These are phyloP conservation scores for Penicillium diatomitis DNA, from an alignment of 495 filamentous ascomycete species.

Conservation along the genomic window DNA sequence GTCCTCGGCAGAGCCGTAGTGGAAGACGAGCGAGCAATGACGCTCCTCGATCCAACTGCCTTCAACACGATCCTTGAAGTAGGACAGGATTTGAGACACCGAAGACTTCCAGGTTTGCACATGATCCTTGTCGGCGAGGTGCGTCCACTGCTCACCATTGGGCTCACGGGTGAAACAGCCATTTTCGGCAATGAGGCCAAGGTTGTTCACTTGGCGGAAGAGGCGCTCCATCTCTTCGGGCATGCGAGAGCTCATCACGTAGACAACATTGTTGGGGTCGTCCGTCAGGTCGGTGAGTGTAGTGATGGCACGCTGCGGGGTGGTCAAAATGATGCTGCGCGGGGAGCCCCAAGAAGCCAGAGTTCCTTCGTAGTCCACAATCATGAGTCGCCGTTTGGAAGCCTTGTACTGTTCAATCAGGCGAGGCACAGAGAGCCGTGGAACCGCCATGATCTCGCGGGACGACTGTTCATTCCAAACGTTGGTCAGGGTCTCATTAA, in stretches of 20 bases:
- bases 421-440: constrained; percentile 59
- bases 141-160: constrained; percentile 58
- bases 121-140: constrained; percentile 58
- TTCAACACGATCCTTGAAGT: constrained; percentile 81
- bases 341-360: constrained; percentile 76
- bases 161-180: constrained; percentile 77
- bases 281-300: constrained; percentile 68
- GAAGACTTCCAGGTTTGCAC: constrained; percentile 67
- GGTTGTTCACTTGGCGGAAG: constrained; percentile 65
- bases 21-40: constrained; percentile 79
- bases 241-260: constrained; percentile 81
- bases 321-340: constrained; percentile 69
- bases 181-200: constrained; percentile 87
- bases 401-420: constrained; percentile 56
- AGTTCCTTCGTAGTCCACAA: constrained; percentile 89
- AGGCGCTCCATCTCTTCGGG: constrained; percentile 80
- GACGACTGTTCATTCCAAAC: constrained; percentile 75
- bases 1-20: constrained; percentile 76
- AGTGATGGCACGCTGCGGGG: constrained; percentile 72
- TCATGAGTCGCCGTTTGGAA: constrained; percentile 62
- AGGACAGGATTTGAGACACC: constrained; percentile 66
- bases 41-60: constrained; percentile 79
- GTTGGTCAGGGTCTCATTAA: constrained; percentile 55
- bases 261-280: constrained; percentile 75
- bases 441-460: constrained; percentile 75